Evolutionary conservation across 1,284 basidiomycete genomes (phyloP), one percentile per base, ranked within the genome.

Genomic region (Melampsora allii-populina): DNA sequence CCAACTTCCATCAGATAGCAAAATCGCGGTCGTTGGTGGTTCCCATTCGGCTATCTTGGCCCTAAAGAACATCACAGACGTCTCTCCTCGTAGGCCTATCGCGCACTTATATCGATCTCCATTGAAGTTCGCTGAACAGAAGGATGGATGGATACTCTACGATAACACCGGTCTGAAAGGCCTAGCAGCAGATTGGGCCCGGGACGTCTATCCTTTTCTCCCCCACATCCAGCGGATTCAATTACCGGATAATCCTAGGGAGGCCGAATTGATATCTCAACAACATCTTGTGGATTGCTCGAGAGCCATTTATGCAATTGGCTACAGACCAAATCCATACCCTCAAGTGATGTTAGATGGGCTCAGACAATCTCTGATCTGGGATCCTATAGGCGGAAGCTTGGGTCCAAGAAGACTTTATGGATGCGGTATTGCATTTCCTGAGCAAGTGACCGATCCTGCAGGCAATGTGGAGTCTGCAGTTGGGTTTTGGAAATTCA

Each of bases 131-230:
- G 73, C 73, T 3, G 53, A 68, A 39, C 60, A 68, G 29, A 75
- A 48, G 73, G 66, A 75, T 17, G 73, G 66, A 0, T 75, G 69
- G 59, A 69, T 75, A 31, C 24, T 75, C 19, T 63, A 68, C n/a
- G 73, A 75, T 59, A 75, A 75, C 69, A 75, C 73, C 24, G 73
- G 73, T 17, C 45, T 75, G n/a, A 75, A 75, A 58, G 73, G 73
- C 29, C 7, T 75, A 6, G 73, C 65, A 50, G 65, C 73, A 7
- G 73, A 75, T 36, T 75, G 73, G 73, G 73, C 66, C 14, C 31
- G 33, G 36, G 21, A 60, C 5, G 66, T 53, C 31, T 67, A 67
- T 67, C 56, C 31, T 9, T 39, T 4, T 14, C 12, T 59, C 21
- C 46, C 56, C 17, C 36, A 33, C 17, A 19, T 53, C 7, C 14